Evolutionary conservation across 2,329 filamentous ascomycete species (phyloP), one percentile per base, ranked within the genome.

Genomic region (Dactylellina parvicollis): DNA sequence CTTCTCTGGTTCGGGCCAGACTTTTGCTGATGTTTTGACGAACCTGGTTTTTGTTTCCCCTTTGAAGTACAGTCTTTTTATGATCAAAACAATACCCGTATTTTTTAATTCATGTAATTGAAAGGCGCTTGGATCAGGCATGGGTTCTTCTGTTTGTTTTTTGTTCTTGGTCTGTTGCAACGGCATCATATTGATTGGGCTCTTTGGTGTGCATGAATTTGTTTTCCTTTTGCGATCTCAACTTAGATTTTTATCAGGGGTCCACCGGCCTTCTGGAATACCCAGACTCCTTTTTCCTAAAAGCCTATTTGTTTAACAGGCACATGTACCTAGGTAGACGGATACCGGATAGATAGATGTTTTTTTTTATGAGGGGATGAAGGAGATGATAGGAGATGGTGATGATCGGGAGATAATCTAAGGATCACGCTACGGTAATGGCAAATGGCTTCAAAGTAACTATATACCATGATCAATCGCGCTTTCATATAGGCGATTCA

Each of bases 61-160:
- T 49, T 20, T 28, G 40, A 46, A 60, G 42, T 36, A 54, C 22
- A 49, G 52, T 20, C n/a, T n/a, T 46, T 49, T 62, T 34, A 36
- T 34, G 28, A 20, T 57, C 16, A 57, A 50, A 57, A 57, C 30
- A 72, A 72, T 72, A 72, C 66, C 66, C 66, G 36, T 64, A 40
- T 50, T n/a, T 40, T 56, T 36, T 62, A n/a, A n/a, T n/a, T n/a
- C n/a, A n/a, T n/a, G n/a, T n/a, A n/a, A n/a, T n/a, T 28, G 14
- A 28, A 56, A 34, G 66, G 66, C 66, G 66, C 44, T 64, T 55
- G 42, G 57, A 38, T 26, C 38, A 44, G n/a, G 34, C 22, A 52
- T 49, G 30, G 50, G 20, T 56, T 28, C 18, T n/a, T 36, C 44
- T 61, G 22, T 40, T 38, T 34, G 18, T 49, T 57, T 57, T 44